Conservation (phyloP, 2,329 filamentous ascomycete species). For the Paraphoma sp. region DNA sequence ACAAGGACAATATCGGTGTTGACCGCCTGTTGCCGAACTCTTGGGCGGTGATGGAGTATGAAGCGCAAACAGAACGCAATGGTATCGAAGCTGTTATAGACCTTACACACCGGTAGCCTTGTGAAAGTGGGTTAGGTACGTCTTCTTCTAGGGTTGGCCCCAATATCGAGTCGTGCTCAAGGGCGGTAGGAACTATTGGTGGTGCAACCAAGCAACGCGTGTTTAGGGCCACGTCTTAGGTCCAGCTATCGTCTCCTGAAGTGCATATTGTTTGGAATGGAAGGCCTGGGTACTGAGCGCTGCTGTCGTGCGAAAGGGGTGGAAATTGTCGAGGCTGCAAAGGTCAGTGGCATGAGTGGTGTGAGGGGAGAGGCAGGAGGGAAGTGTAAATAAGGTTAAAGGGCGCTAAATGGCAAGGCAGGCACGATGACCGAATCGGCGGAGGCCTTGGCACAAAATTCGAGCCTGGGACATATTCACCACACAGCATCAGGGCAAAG, state of each 20-base stretch:
- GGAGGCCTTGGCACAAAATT: constrained; percentile 13
- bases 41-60: background rate
- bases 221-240: no score
- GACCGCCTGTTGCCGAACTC: background rate
- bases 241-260: no score
- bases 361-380: constrained; percentile 9
- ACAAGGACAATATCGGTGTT: background rate
- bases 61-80: no score
- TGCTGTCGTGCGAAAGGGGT: background rate
- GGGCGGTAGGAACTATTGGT: no score
- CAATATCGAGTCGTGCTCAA: no score
- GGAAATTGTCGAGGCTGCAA: constrained; percentile 1
- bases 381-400: constrained; percentile 23
- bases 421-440: constrained; percentile 6
- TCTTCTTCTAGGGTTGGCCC: no score
- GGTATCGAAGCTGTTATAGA: no score
- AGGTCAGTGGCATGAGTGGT: background rate
- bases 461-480: background rate
- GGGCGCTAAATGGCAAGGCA: constrained; percentile 11
- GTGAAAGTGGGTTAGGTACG: no score
- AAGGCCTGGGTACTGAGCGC: background rate
- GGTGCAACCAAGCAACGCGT: no score
- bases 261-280: no score
- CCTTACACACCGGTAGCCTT: no score
- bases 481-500: background rate